These are phyloP conservation scores for Neurospora pannonica DNA, from an alignment of 495 filamentous ascomycete genomes.

Conservation along the genomic window DNA sequence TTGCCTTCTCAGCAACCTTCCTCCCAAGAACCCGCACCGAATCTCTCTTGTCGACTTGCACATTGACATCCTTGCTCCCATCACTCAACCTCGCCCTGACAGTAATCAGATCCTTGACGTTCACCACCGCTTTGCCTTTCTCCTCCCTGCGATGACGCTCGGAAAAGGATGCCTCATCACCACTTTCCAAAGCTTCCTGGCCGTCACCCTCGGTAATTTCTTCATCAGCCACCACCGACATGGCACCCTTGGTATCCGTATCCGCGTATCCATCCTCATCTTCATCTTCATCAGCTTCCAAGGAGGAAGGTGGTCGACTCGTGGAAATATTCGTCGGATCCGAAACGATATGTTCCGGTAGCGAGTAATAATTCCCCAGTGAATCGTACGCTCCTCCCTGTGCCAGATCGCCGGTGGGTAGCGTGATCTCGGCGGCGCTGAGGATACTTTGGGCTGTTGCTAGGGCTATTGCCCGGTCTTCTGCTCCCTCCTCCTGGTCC, in stretches of 20 bases:
- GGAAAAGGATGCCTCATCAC: slow-evolving; percentile 30
- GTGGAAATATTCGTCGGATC: slow-evolving; percentile 61
- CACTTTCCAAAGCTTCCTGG: slow-evolving; percentile 30
- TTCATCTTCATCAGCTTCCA: slow-evolving; percentile 1
- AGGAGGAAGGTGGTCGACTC: slow-evolving; percentile 17
- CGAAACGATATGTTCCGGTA: slow-evolving; percentile 66
- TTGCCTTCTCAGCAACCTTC: slow-evolving; percentile 54
- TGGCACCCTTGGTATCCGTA: slow-evolving; percentile 31
- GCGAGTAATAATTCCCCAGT: slow-evolving; percentile 61
- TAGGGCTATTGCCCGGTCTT: slow-evolving; percentile 32
- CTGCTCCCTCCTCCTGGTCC: slow-evolving; percentile 7
- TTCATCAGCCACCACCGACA: slow-evolving; percentile 34
- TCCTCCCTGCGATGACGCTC: slow-evolving; percentile 53
- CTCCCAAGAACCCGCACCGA: slow-evolving; percentile 51
- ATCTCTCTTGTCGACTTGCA: slow-evolving; percentile 52
- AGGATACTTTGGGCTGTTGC: slow-evolving; percentile 70
- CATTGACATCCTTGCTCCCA: slow-evolving; percentile 52
- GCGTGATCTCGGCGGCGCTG: slow-evolving; percentile 66
- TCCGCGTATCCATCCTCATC: slow-evolving; percentile 2
- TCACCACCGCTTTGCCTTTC: slow-evolving; percentile 47
- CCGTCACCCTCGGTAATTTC: slow-evolving; percentile 25
- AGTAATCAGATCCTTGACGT: slow-evolving; percentile 41
- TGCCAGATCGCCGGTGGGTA: slow-evolving; percentile 64
- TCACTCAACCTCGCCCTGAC: slow-evolving; percentile 65
- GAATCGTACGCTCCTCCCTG: slow-evolving; percentile 67